These are phyloP conservation scores for Hirschioporus abietinus DNA, from an alignment of 768 basidiomycete species.

Conservation along the genomic window DNA sequence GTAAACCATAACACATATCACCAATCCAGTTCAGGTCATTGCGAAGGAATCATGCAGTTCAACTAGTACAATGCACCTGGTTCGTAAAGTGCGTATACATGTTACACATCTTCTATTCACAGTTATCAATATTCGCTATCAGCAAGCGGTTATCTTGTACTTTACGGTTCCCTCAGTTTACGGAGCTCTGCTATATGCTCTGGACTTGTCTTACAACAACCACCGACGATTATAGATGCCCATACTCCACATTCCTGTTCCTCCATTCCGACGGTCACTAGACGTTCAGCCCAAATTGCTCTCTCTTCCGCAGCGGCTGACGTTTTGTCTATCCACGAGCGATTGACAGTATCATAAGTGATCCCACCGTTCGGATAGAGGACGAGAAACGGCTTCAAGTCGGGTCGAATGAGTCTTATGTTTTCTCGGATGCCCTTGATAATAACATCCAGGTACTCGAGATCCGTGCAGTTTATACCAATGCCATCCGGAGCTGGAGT, in stretches of 20 bases:
- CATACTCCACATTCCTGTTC: slow-evolving; percentile 27
- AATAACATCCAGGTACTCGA: slow-evolving; percentile 37
- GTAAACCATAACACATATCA: no score
- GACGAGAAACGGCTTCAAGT: slow-evolving; percentile 45
- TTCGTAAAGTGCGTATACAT: no score
- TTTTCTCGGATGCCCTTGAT: slow-evolving; percentile 29
- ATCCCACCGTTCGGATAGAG: slow-evolving; percentile 71
- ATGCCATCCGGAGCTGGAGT: slow-evolving; percentile 44
- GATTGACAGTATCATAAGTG: slow-evolving; percentile 41
- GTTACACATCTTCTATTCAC: no score
- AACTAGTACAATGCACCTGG: no score
- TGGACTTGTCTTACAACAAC: slow-evolving; percentile 63
- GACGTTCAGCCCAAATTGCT: slow-evolving; percentile 31
- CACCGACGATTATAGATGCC: slow-evolving; percentile 56
- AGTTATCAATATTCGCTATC: no score
- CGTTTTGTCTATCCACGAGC: slow-evolving; percentile 34
- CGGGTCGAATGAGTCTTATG: slow-evolving; percentile 6
- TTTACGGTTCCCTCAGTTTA: neutral
- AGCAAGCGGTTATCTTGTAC: no score
- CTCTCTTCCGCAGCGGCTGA: slow-evolving; percentile 13
- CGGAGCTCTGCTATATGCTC: slow-evolving; percentile 35
- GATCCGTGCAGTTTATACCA: slow-evolving; percentile 70
- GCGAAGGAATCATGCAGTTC: no score
- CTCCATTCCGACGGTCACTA: slow-evolving; percentile 23
- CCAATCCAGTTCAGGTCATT: no score